Conservation (phyloP, 108 stramenopile genomes). For the Discostella stelligeroides region DNA sequence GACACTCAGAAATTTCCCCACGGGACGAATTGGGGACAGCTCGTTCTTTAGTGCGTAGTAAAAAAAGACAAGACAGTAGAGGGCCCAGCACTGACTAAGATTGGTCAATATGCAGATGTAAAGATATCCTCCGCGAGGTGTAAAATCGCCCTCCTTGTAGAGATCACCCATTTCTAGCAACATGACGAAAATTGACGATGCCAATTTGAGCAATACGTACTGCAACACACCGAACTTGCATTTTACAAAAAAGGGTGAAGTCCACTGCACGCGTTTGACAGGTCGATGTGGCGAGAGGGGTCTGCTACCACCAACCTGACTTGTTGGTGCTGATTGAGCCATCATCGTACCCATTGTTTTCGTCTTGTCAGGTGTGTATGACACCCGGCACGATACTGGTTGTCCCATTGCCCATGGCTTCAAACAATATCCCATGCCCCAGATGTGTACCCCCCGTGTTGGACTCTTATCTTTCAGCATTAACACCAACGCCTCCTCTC, state of each 20-base stretch:
- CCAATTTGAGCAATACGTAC: conserved; percentile 91
- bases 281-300: conserved; percentile 32
- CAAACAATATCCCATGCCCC: conserved; percentile 82
- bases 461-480: conserved; percentile 91
- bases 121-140: conserved; percentile 75
- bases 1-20: conserved; percentile 94
- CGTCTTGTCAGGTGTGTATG: conserved; percentile 29
- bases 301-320: conserved; percentile 16
- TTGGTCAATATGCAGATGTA: conserved; percentile 91
- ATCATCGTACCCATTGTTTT: conserved; percentile 1
- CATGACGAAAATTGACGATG: conserved; percentile 57
- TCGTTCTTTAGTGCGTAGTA: conserved; percentile 93
- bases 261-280: conserved; percentile 81
- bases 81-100: conserved; percentile 94
- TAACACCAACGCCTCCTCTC: conserved; percentile 81
- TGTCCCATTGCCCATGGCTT: conserved; percentile 94
- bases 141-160: conserved; percentile 92
- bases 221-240: conserved; percentile 93
- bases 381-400: conserved; percentile 59
- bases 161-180: conserved; percentile 67
- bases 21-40: conserved; percentile 85
- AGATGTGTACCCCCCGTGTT: conserved; percentile 85
- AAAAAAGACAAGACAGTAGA: conserved; percentile 95
- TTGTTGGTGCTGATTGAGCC: conserved; percentile 7
- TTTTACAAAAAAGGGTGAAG: conserved; percentile 81